phyloP scores from a whole-genome alignment of 2,329 filamentous ascomycete genomes.

The Aspergillus hiratsukae region DNA sequence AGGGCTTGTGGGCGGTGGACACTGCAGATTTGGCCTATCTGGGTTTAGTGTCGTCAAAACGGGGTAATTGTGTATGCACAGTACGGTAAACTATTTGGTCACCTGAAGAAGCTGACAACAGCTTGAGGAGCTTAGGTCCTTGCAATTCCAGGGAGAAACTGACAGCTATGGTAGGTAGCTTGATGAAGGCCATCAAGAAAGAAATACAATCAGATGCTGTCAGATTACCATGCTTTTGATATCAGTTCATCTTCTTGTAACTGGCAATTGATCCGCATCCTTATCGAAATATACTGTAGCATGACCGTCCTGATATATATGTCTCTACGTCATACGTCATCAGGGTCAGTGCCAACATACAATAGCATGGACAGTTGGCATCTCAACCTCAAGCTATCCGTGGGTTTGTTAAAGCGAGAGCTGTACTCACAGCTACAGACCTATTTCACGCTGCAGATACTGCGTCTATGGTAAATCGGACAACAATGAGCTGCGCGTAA shows the following conservation, averaged over 20 bases:
- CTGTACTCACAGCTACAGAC: not conserved
- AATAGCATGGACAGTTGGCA: not conserved
- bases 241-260: not conserved
- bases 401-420: not conserved
- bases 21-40: not conserved
- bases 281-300: no score
- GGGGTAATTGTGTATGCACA: not conserved
- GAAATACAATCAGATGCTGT: not conserved
- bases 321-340: not conserved
- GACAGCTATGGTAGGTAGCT: not conserved
- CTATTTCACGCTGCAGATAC: slow-evolving; percentile 8
- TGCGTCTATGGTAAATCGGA: slow-evolving; percentile 9
- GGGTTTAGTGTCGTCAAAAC: not conserved
- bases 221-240: not conserved
- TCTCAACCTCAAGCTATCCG: not conserved
- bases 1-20: slow-evolving; percentile 10
- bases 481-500: slow-evolving; percentile 8
- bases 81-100: not conserved
- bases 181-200: not conserved
- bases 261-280: not conserved
- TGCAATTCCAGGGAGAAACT: not conserved
- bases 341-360: not conserved
- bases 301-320: not conserved
- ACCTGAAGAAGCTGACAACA: not conserved
- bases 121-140: not conserved